Percentiles rank a stretch among this genome's conserved stretches.
Evolutionary conservation across 345 rosid genomes (phyloP).

Genomic region (Salix viminalis): DNA sequence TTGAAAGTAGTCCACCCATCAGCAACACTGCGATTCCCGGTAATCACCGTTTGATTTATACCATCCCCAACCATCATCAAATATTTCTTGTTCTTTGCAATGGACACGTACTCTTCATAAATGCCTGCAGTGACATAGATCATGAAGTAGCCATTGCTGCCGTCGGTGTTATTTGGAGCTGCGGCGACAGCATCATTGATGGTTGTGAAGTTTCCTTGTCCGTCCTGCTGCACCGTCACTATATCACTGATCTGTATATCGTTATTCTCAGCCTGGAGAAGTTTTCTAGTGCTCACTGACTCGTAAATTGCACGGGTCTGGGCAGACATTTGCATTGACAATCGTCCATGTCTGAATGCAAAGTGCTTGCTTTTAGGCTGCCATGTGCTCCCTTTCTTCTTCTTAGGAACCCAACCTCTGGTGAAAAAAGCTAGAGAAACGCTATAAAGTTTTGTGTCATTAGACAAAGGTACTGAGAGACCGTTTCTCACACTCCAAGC

Average conservation of each 20-base stretch:
- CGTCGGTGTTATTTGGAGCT: conserved; percentile 68
- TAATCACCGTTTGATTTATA: conserved; percentile 69
- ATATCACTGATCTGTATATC: conserved; percentile 45
- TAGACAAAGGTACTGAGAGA: conserved; percentile 44
- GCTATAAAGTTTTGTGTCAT: conserved; percentile 70
- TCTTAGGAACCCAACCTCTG: conserved; percentile 70
- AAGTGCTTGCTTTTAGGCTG: conserved; percentile 28
- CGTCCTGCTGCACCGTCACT: conserved; percentile 64
- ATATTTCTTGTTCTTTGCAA: conserved; percentile 62
- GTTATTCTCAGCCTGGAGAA: conserved; percentile 31
- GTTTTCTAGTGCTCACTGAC: conserved; percentile 32
- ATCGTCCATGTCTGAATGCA: conserved; percentile 44
- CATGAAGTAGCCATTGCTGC: conserved; percentile 62
- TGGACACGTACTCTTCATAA: conserved; percentile 68
- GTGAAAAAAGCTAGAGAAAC: conserved; percentile 70
- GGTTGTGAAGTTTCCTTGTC: conserved; percentile 67
- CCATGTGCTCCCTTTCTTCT: conserved; percentile 26
- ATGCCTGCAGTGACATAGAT: conserved; percentile 63
- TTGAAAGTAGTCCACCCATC: conserved; percentile 90
- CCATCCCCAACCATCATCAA: conserved; percentile 92
- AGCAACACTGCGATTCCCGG: conserved; percentile 73
- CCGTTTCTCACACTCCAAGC: conserved; percentile 52
- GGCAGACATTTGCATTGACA: conserved; percentile 55
- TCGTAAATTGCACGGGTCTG: conserved; percentile 47
- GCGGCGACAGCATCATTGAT: conserved; percentile 62